phyloP scores from a whole-genome alignment of 2,329 filamentous ascomycete species.

The Fusarium praegraminearum region DNA sequence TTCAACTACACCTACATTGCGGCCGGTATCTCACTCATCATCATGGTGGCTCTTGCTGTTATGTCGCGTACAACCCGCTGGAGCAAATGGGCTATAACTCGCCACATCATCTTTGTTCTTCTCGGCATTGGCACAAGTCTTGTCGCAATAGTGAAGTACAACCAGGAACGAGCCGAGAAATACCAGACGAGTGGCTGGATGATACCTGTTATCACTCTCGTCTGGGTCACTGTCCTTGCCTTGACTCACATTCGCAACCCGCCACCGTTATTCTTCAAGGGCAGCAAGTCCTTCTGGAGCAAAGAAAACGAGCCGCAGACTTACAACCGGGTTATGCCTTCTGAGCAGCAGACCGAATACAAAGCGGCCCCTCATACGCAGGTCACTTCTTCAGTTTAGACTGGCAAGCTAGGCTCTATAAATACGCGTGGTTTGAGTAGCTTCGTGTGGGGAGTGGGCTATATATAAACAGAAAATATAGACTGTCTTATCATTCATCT shows the following conservation, averaged over 20 bases:
- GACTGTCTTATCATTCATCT: neutral
- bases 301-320: slow-evolving; percentile 19
- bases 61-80: slow-evolving; percentile 49
- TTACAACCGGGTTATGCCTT: slow-evolving; percentile 29
- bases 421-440: neutral
- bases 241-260: slow-evolving; percentile 52
- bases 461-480: neutral
- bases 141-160: slow-evolving; percentile 45
- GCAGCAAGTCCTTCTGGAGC: slow-evolving; percentile 32
- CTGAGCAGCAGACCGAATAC: slow-evolving; percentile 17
- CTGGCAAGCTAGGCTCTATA: neutral
- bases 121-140: slow-evolving; percentile 50
- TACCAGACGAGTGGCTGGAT: slow-evolving; percentile 51
- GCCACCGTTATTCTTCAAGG: slow-evolving; percentile 39
- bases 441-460: neutral
- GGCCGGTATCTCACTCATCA: slow-evolving; percentile 49
- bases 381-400: slow-evolving; percentile 2
- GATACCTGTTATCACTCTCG: slow-evolving; percentile 50
- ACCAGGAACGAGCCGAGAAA: slow-evolving; percentile 6
- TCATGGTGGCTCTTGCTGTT: slow-evolving; percentile 51
- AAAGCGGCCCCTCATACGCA: slow-evolving; percentile 10
- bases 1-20: slow-evolving; percentile 54
- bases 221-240: slow-evolving; percentile 52
- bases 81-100: slow-evolving; percentile 51
- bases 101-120: slow-evolving; percentile 48